Conservation (phyloP, 2,329 filamentous ascomycete species). For the Aureobasidium sp. region DNA sequence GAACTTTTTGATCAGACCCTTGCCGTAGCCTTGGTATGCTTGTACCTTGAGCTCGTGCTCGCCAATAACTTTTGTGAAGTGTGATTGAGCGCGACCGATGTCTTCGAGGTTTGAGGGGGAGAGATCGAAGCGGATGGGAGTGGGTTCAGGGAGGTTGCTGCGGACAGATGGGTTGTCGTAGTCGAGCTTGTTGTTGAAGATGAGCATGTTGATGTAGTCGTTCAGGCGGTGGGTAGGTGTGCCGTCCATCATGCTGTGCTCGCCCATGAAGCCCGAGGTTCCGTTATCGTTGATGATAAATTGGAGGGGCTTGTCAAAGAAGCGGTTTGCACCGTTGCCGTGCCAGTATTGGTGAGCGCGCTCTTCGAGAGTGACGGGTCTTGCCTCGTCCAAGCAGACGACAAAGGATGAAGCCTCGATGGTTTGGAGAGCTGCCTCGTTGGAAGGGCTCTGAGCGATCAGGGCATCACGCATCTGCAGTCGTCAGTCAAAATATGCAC, state of each 20-base stretch:
- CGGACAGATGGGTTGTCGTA: constrained; percentile 71
- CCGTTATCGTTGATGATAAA: constrained; percentile 99
- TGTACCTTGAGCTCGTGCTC: constrained; percentile 89
- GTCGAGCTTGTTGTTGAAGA: constrained; percentile 91
- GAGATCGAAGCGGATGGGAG: constrained; percentile 68
- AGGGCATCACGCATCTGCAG: constrained; percentile 57
- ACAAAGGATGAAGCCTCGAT: constrained; percentile 88
- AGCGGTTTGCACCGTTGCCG: constrained; percentile 89
- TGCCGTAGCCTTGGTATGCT: constrained; percentile 94
- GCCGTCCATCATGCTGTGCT: constrained; percentile 99
- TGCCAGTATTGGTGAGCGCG: constrained; percentile 97
- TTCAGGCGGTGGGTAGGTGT: constrained; percentile 96
- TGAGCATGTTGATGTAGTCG: constrained; percentile 85
- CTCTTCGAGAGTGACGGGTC: constrained; percentile 89
- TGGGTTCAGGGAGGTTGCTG: constrained; percentile 75
- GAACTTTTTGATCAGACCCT: constrained; percentile 99
- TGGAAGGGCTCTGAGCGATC: constrained; percentile 66
- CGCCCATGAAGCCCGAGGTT: constrained; percentile 93
- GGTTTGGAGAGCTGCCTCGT: constrained; percentile 66
- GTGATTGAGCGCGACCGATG: constrained; percentile 66
- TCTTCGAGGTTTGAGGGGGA: constrained; percentile 65
- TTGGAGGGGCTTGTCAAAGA: constrained; percentile 96
- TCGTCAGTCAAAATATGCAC: neutral
- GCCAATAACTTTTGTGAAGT: constrained; percentile 75
- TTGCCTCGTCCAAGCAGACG: constrained; percentile 85